phyloP scores from a whole-genome alignment of 768 basidiomycete species.

The Daedaleopsis sinensis region DNA sequence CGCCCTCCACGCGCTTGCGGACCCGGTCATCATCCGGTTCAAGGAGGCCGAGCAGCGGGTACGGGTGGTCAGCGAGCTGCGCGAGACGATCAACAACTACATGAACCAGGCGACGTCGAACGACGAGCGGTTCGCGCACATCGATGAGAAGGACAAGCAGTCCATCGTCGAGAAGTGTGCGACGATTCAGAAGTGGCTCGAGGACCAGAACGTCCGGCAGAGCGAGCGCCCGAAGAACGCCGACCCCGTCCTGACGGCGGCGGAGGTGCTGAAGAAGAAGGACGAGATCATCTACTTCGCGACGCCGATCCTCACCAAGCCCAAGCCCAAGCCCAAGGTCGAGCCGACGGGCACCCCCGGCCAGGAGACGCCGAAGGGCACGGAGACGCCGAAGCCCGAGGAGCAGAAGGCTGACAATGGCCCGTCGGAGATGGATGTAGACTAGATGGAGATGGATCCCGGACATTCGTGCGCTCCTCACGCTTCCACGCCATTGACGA shows the following conservation, averaged over 20 bases:
- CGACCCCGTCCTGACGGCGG: slow-evolving; percentile 79
- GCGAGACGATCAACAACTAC: slow-evolving; percentile 89
- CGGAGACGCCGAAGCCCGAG: slow-evolving; percentile 50
- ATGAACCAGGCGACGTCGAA: slow-evolving; percentile 76
- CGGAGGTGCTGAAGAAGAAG: slow-evolving; percentile 86
- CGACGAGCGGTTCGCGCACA: slow-evolving; percentile 90
- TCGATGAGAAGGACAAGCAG: slow-evolving; percentile 87
- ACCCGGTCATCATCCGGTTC: slow-evolving; percentile 84
- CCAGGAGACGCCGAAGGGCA: slow-evolving; percentile 74
- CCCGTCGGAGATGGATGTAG: slow-evolving; percentile 85
- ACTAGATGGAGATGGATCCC: slow-evolving; percentile 44
- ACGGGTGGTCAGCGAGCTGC: slow-evolving; percentile 69
- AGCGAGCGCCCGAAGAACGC: slow-evolving; percentile 87
- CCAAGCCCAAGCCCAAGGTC: slow-evolving; percentile 83
- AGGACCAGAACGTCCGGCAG: slow-evolving; percentile 88
- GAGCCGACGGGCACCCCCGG: slow-evolving; percentile 43
- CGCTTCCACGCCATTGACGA: background rate
- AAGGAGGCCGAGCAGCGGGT: slow-evolving; percentile 84
- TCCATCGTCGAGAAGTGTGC: slow-evolving; percentile 87
- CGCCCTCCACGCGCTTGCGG: slow-evolving; percentile 80
- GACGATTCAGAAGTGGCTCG: slow-evolving; percentile 92
- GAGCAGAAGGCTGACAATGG: slow-evolving; percentile 42
- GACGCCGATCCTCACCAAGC: slow-evolving; percentile 86
- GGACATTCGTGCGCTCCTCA: background rate
- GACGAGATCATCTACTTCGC: slow-evolving; percentile 93